phyloP scores from a whole-genome alignment of 306 rosid genomes.

The Dalbergia oliveri region DNA sequence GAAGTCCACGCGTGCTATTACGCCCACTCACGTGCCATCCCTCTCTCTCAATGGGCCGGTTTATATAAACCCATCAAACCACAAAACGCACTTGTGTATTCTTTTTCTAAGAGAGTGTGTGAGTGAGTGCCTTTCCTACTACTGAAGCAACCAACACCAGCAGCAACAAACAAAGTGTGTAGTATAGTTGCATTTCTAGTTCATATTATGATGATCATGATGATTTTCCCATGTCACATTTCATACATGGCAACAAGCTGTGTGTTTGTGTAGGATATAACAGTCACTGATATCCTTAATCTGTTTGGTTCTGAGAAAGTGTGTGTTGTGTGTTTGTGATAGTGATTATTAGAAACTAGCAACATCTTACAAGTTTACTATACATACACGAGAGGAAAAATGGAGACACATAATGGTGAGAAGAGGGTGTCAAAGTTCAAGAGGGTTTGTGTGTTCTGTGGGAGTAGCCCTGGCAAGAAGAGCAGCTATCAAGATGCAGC shows the following conservation, averaged over 20 bases:
- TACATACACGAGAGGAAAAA: constrained; percentile 30
- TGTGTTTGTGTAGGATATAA: no score
- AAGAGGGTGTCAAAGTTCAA: constrained; percentile 78
- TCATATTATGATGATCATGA: no score
- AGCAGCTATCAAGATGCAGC: constrained; percentile 94
- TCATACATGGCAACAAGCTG: no score
- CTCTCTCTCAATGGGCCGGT: constrained; percentile 31
- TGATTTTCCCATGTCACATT: neutral
- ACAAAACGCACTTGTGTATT: no score
- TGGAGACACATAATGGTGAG: constrained; percentile 72
- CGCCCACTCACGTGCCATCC: constrained; percentile 65
- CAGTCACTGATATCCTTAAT: no score
- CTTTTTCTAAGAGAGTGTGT: no score
- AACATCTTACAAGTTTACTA: neutral
- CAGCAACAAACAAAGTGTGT: neutral
- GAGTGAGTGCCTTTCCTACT: no score
- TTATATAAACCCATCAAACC: constrained; percentile 58
- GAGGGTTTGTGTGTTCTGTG: constrained; percentile 98
- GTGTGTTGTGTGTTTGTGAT: neutral
- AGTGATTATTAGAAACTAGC: neutral
- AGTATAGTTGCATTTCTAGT: neutral
- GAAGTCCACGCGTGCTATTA: constrained; percentile 73
- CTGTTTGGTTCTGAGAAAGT: neutral
- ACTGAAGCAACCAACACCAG: constrained; percentile 41
- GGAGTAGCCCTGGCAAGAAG: constrained; percentile 98